phyloP scores from a whole-genome alignment of 495 filamentous ascomycete genomes.

The Penicillium tannophilum region DNA sequence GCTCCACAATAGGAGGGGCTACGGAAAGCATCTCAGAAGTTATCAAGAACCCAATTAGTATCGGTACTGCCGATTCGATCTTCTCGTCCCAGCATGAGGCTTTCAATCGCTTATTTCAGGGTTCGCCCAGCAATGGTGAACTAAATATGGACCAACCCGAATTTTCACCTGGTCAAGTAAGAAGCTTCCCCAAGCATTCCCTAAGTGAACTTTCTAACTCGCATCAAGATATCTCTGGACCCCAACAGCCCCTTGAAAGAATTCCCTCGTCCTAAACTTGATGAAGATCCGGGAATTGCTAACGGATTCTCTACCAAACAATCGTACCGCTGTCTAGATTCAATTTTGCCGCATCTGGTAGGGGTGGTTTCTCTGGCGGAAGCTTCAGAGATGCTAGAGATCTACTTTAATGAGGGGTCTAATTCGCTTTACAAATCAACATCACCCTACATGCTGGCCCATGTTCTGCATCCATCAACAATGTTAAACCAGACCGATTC shows the following conservation, averaged over 20 bases:
- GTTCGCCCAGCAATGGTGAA: too few species aligned
- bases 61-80: not conserved
- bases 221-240: not conserved
- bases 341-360: constrained; percentile 39
- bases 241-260: not conserved
- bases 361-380: constrained; percentile 41
- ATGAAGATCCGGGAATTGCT: not conserved
- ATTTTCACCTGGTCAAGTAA: not conserved
- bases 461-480: constrained; percentile 39
- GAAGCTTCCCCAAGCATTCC: not conserved
- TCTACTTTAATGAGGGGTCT: constrained; percentile 51
- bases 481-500: constrained; percentile 36
- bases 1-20: not conserved
- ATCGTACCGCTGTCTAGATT: constrained; percentile 25
- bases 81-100: not conserved
- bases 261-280: not conserved
- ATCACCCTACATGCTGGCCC: constrained; percentile 42
- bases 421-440: constrained; percentile 39
- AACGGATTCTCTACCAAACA: not conserved
- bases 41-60: not conserved
- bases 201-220: not conserved
- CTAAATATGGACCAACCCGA: not conserved
- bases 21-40: not conserved
- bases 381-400: constrained; percentile 53
- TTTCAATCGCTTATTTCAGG: not conserved